These are phyloP conservation scores for Coemansia sp. DNA, from an alignment of 192 early-diverging fungal species.

Conservation along the genomic window DNA sequence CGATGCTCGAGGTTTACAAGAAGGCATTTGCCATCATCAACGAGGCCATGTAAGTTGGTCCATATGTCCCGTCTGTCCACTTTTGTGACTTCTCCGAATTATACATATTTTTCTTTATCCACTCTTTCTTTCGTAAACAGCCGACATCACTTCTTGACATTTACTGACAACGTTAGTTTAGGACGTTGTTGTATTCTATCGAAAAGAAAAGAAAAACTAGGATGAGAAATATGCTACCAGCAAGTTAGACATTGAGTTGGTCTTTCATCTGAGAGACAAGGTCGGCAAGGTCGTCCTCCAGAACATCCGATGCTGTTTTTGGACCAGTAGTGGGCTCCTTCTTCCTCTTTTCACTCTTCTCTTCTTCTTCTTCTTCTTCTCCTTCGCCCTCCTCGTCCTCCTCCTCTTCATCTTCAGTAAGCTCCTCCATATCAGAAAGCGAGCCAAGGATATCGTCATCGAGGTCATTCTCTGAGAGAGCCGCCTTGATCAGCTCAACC, in stretches of 20 bases:
- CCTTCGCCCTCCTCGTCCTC: slow-evolving; percentile 52
- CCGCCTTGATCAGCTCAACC: slow-evolving; percentile 71
- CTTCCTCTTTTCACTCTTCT: slow-evolving; percentile 11
- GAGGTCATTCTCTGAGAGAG: slow-evolving; percentile 66
- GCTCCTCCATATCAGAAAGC: slow-evolving; percentile 94
- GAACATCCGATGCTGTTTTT: slow-evolving; percentile 29
- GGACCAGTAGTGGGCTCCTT: slow-evolving; percentile 17
- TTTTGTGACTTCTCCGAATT: neutral
- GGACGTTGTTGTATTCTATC: neutral
- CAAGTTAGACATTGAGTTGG: slow-evolving; percentile 35
- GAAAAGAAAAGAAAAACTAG: neutral
- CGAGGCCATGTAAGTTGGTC: slow-evolving; percentile 42
- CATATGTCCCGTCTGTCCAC: neutral
- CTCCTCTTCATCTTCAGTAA: slow-evolving; percentile 60
- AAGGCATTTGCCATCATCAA: slow-evolving; percentile 68
- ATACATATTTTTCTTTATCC: neutral
- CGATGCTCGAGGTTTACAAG: slow-evolving; percentile 76
- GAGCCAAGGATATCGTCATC: slow-evolving; percentile 82
- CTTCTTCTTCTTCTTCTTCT: slow-evolving; percentile 48
- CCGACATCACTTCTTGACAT: neutral
- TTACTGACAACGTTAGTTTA: neutral
- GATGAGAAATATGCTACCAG: neutral
- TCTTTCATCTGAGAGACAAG: slow-evolving; percentile 51
- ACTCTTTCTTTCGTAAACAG: neutral
- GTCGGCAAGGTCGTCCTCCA: slow-evolving; percentile 39